Evolutionary conservation across 2,329 filamentous ascomycete genomes (phyloP).

Genomic region (Sporothrix variecibatus): DNA sequence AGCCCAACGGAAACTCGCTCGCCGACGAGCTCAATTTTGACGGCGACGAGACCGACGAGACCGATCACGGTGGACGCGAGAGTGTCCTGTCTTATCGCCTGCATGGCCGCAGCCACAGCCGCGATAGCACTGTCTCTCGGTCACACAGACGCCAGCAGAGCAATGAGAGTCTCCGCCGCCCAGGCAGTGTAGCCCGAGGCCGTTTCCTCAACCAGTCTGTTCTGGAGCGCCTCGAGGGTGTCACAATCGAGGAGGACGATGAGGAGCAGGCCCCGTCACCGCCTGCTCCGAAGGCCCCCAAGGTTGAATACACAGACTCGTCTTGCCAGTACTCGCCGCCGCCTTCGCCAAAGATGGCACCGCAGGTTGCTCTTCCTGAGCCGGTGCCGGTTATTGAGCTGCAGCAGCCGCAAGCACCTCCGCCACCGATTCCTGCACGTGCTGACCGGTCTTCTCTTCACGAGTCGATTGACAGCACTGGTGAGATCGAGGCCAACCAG

Average conservation of each 20-base stretch:
- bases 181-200: constrained; percentile 57
- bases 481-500: constrained; percentile 72
- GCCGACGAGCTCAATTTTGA: constrained; percentile 91
- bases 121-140: constrained; percentile 55
- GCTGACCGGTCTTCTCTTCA: constrained; percentile 36
- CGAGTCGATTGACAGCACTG: constrained; percentile 45
- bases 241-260: constrained; percentile 54
- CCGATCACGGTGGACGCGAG: constrained; percentile 70
- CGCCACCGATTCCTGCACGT: constrained; percentile 39
- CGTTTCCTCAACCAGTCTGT: constrained; percentile 57
- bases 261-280: constrained; percentile 33
- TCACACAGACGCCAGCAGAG: constrained; percentile 60
- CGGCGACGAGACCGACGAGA: constrained; percentile 71
- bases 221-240: constrained; percentile 57
- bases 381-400: background rate
- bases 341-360: constrained; percentile 62
- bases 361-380: constrained; percentile 33
- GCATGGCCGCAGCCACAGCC: constrained; percentile 58
- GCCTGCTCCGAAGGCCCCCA: constrained; percentile 33
- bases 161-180: constrained; percentile 58
- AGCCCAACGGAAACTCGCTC: constrained; percentile 70
- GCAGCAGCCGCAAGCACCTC: constrained; percentile 33
- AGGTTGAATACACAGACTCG: constrained; percentile 67
- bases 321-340: constrained; percentile 83
- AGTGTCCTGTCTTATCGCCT: constrained; percentile 57